Percentiles rank a stretch among this genome's conserved stretches.
Evolutionary conservation across 1,139 yeast species (phyloP).

Genomic region (Blastobotrys proliferans): DNA sequence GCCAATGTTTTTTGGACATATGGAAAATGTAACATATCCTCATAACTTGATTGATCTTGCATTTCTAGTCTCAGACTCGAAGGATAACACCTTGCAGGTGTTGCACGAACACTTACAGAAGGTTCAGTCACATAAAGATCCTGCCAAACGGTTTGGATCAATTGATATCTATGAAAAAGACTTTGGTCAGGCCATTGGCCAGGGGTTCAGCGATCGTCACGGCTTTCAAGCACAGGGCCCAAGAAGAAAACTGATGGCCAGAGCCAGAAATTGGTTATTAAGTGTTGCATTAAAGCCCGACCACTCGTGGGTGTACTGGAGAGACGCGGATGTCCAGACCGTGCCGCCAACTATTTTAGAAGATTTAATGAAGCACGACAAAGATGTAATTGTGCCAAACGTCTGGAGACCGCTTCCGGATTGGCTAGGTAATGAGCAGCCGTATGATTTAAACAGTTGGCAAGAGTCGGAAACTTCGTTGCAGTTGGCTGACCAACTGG

Average conservation of each 20-base stretch:
- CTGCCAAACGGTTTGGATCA: constrained; percentile 53
- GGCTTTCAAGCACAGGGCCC: constrained; percentile 76
- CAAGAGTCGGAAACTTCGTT: constrained; percentile 82
- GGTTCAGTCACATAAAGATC: constrained; percentile 52
- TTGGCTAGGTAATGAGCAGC: constrained; percentile 86
- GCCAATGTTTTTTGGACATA: constrained; percentile 61
- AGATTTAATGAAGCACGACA: constrained; percentile 61
- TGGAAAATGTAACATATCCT: constrained; percentile 59
- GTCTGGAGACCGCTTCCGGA: constrained; percentile 92
- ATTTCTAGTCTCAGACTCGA: constrained; percentile 60
- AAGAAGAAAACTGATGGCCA: constrained; percentile 66
- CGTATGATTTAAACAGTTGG: constrained; percentile 89
- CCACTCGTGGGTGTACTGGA: constrained; percentile 78
- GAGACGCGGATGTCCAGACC: constrained; percentile 68
- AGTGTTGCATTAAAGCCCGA: constrained; percentile 61
- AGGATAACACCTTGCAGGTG: constrained; percentile 59
- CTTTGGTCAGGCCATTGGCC: constrained; percentile 68
- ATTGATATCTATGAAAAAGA: constrained; percentile 60
- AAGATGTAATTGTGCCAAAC: constrained; percentile 74
- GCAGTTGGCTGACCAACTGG: constrained; percentile 68
- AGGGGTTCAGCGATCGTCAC: constrained; percentile 78
- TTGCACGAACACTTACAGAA: constrained; percentile 43
- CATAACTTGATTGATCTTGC: constrained; percentile 63
- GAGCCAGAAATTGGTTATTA: constrained; percentile 68
- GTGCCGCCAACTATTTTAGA: constrained; percentile 59